Conservation (phyloP, 768 basidiomycete genomes). For the Suillus clintonianus region DNA sequence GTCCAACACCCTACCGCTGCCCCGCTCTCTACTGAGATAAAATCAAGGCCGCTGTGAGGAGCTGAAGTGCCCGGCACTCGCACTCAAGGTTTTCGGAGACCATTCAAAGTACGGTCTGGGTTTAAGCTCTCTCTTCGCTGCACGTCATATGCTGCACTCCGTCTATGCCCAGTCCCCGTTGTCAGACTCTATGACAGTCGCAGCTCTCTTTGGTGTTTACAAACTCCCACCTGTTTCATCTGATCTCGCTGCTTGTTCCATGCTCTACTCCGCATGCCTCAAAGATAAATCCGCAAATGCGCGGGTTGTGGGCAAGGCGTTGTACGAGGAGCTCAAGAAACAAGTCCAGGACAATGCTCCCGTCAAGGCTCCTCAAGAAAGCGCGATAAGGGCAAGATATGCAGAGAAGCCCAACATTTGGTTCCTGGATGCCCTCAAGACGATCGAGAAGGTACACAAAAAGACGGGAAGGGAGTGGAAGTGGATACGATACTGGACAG, state of each 20-base stretch:
- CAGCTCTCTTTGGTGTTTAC: slow-evolving; percentile 57
- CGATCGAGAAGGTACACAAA: slow-evolving; percentile 35
- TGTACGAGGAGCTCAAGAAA: slow-evolving; percentile 43
- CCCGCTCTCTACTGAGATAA: background rate
- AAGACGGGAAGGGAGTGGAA: slow-evolving; percentile 25
- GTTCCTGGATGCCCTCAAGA: slow-evolving; percentile 37
- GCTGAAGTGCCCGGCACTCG: slow-evolving; percentile 54
- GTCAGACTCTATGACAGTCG: slow-evolving; percentile 47
- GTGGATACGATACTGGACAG: slow-evolving; percentile 29
- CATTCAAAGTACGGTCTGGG: slow-evolving; percentile 61
- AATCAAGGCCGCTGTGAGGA: slow-evolving; percentile 61
- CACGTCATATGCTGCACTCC: slow-evolving; percentile 58
- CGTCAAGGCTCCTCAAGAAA: slow-evolving; percentile 19
- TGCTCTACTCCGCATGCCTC: slow-evolving; percentile 59
- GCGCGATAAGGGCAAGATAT: slow-evolving; percentile 21
- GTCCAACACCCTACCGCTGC: slow-evolving; percentile 24
- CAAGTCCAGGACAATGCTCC: slow-evolving; percentile 26
- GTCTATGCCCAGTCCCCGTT: slow-evolving; percentile 50
- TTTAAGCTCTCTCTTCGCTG: slow-evolving; percentile 49
- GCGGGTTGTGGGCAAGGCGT: slow-evolving; percentile 38
- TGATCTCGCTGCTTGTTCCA: slow-evolving; percentile 59
- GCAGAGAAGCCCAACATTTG: slow-evolving; percentile 38
- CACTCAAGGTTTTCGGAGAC: slow-evolving; percentile 61
- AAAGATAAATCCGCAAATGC: slow-evolving; percentile 44
- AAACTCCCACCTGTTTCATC: slow-evolving; percentile 50